Evolutionary conservation across 2,329 filamentous ascomycete genomes (phyloP), one percentile per base, ranked within the genome.

Genomic region (Dendrostoma leiphaemia): DNA sequence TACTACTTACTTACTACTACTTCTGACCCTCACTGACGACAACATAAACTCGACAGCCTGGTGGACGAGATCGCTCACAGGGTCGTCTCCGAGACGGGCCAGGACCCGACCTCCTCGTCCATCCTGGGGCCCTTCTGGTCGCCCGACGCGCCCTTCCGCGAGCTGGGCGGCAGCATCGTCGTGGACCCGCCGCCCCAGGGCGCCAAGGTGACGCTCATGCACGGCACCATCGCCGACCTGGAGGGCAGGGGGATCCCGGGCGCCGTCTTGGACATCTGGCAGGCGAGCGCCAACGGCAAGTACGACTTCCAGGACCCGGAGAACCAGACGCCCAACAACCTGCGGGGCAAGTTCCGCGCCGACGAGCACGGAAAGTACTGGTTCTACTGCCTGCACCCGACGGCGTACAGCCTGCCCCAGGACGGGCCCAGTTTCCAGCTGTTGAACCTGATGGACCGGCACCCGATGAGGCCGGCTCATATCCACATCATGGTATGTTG

Each of bases 101-200:
- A 69, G 38, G 74, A 79, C 34, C 73, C 80, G 34, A 86, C 83
- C 5, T 75, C 82, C 13, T 84, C 83, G n/a, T 81, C 85, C 35
- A 86, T 88, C 55, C 76, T 89, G 2, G 85, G 85, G 1, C 85
- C 85, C 2, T 89, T 89, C 70, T 88, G 82, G 76, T 75, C 83
- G 15, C 74, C 79, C 48, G 77, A 88, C 58, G 80, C 84, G 0
- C 84, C 84, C 2, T 71, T 74, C 51, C 74, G 80, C 45, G 64
- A 77, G 32, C 84, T 84, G 63, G 85, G 83, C 31, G 48, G 24
- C 43, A 74, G 74, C 32, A 79, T 74, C 55, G 84, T 88, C 35
- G 73, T 80, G 3, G 60, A 63, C 31, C 71, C 63, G 65, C 75
- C 73, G 9, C 28, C 40, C 9, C 6, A 12, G 3, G 64, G 64